Evolutionary conservation across 78 protist genomes (phyloP).

Genomic region (Fonticula alba): DNA sequence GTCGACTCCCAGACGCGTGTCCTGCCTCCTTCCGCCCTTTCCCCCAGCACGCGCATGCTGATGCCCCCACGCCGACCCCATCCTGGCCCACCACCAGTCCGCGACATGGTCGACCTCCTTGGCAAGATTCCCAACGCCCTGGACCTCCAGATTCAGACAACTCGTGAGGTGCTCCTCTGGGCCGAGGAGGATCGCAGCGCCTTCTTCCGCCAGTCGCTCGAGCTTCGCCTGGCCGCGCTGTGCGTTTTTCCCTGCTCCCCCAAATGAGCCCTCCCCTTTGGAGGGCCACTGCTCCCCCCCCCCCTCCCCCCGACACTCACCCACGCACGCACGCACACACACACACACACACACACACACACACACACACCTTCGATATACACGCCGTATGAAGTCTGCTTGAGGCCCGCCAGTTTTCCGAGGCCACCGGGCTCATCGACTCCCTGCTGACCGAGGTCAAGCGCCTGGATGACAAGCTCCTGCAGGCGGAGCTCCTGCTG

Average conservation of each 20-base stretch:
- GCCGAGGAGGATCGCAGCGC: constrained; percentile 67
- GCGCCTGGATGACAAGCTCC: constrained; percentile 83
- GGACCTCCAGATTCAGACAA: constrained; percentile 1
- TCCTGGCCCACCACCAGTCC: neutral
- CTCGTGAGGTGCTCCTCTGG: constrained; percentile 50
- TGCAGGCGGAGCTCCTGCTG: constrained; percentile 82
- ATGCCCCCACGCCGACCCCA: no score
- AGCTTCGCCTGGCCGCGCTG: constrained; percentile 57
- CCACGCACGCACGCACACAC: no score
- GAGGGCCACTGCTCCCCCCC: neutral
- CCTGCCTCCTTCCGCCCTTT: neutral
- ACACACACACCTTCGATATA: neutral
- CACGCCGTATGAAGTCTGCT: constrained; percentile 11
- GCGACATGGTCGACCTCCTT: neutral
- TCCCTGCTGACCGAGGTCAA: constrained; percentile 75
- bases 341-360: neutral
- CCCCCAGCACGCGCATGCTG: neutral
- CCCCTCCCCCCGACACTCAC: neutral
- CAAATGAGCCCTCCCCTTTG: neutral
- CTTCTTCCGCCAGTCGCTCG: constrained; percentile 83
- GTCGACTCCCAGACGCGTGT: neutral
- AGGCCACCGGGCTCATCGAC: constrained; percentile 39
- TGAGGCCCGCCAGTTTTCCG: constrained; percentile 31
- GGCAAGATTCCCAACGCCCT: neutral
- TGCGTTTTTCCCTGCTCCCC: neutral